A percentile compares a stretch with the other conserved stretches of the same genome.
Conservation (phyloP, 139 green algal species). For the Coccomyxa sp. region DNA sequence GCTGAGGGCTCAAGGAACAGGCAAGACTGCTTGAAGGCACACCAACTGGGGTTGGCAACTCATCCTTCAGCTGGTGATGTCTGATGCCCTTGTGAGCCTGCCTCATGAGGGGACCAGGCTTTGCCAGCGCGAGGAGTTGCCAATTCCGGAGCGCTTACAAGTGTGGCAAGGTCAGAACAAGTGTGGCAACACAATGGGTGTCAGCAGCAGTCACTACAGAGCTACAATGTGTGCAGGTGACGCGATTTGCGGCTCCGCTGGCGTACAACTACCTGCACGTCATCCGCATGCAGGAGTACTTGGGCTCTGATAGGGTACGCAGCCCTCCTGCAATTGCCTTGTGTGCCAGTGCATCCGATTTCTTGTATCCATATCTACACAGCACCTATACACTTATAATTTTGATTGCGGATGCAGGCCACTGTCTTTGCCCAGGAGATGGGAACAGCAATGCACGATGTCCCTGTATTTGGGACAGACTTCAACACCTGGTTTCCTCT, state of each 20-base stretch:
- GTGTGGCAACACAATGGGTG: not conserved
- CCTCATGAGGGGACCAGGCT: too few relatives aligned
- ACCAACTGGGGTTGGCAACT: not conserved
- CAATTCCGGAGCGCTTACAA: too few relatives aligned
- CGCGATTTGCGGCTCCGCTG: slow-evolving; percentile 80
- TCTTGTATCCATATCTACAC: not conserved
- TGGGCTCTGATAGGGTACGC: slow-evolving; percentile 18
- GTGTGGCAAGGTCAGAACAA: too few relatives aligned
- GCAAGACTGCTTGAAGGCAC: not conserved
- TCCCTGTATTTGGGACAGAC: slow-evolving; percentile 55
- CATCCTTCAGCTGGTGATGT: too few relatives aligned
- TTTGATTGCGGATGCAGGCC: slow-evolving; percentile 6
- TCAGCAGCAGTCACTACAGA: too few relatives aligned
- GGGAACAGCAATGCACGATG: slow-evolving; percentile 66
- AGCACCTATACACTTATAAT: not conserved
- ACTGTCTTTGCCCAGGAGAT: slow-evolving; percentile 73
- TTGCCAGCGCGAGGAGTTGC: not conserved
- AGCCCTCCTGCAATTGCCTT: not conserved
- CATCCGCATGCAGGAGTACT: slow-evolving; percentile 52
- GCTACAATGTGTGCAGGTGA: slow-evolving; percentile 1
- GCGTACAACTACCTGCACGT: slow-evolving; percentile 93
- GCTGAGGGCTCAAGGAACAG: too few relatives aligned
- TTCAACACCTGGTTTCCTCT: slow-evolving; percentile 84
- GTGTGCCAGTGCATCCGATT: not conserved
- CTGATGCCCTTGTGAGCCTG: too few relatives aligned